Percentiles rank a stretch among this genome's conserved stretches.
Conservation (phyloP, 176 grass and related monocot species). For the Ananas comosus region DNA sequence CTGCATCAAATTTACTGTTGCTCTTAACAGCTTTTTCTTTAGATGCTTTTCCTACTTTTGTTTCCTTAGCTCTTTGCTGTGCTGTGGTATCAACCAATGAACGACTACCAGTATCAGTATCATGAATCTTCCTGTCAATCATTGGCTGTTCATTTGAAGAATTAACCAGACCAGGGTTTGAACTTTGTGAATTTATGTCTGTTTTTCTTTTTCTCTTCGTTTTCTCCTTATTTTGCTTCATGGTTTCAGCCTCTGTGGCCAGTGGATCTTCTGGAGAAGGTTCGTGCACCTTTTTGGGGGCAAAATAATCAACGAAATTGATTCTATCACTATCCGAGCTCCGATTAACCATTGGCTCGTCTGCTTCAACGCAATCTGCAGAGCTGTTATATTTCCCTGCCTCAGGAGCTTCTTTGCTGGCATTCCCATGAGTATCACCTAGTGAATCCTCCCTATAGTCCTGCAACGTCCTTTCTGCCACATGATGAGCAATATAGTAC, state of each 20-base stretch:
- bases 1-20: constrained; percentile 5
- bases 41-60: constrained; percentile 23
- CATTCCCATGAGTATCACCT: not conserved
- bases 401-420: not conserved
- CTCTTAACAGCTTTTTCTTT: constrained; percentile 18
- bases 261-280: constrained; percentile 21
- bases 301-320: constrained; percentile 41
- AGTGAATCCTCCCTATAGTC: not conserved
- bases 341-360: not conserved
- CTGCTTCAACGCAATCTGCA: constrained; percentile 25
- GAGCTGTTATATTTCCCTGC: constrained; percentile 18
- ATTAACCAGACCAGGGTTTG: constrained; percentile 10
- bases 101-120: constrained; percentile 19
- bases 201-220: constrained; percentile 45
- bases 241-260: constrained; percentile 21
- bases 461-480: not conserved
- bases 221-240: constrained; percentile 25
- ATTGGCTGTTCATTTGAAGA: constrained; percentile 14
- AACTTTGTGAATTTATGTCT: constrained; percentile 10
- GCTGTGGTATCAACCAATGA: constrained; percentile 12
- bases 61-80: constrained; percentile 19
- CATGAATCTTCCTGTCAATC: constrained; percentile 11
- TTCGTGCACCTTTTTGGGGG: constrained; percentile 11
- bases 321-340: constrained; percentile 17
- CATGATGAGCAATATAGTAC: not conserved